These are phyloP conservation scores for Ganoderma multipileum DNA, from an alignment of 1,284 basidiomycete species.

Conservation along the genomic window DNA sequence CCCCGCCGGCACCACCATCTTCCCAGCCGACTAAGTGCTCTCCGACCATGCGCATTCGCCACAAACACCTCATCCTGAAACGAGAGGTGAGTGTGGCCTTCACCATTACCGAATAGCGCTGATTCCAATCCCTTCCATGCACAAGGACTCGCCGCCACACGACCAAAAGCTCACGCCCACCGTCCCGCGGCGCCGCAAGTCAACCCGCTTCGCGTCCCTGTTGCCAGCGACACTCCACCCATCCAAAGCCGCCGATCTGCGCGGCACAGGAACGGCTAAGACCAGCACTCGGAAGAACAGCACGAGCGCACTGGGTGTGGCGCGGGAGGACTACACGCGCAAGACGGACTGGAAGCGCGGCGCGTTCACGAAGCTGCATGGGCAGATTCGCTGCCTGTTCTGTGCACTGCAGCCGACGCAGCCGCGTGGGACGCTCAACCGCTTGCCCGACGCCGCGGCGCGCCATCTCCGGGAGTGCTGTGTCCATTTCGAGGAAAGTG, in stretches of 20 bases:
- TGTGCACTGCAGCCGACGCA: neutral
- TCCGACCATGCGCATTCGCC: neutral
- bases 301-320: neutral
- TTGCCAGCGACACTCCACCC: neutral
- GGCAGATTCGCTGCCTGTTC: conserved; percentile 9
- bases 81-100: neutral
- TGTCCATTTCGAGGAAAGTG: conserved; percentile 5
- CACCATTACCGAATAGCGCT: neutral
- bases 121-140: neutral
- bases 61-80: neutral
- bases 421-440: conserved; percentile 7
- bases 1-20: neutral
- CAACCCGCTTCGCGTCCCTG: neutral
- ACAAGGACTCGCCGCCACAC: neutral
- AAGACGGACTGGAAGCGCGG: conserved; percentile 1
- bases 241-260: neutral
- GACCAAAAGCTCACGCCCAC: neutral
- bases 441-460: conserved; percentile 6
- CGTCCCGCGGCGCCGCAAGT: neutral
- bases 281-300: neutral
- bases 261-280: neutral
- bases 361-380: conserved; percentile 8
- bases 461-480: conserved; percentile 10
- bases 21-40: neutral
- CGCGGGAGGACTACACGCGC: neutral